Base-by-base conservation (phyloP, 2,329 filamentous ascomycete species). In the Zasmidium cellare region DNA sequence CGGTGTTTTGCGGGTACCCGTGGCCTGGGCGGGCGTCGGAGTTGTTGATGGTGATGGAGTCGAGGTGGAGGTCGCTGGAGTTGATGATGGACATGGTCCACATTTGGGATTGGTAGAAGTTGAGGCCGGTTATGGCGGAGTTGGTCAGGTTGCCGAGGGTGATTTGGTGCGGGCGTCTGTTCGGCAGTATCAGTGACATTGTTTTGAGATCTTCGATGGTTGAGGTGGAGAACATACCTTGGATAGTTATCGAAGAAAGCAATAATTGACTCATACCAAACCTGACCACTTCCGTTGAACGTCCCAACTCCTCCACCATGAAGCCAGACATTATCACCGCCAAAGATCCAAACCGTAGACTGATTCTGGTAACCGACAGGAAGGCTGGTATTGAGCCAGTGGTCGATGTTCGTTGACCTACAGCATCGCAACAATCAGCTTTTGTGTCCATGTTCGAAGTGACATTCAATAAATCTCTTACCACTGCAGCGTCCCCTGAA, bases 231-330 rank as follows among this genome's bases (percentile, higher is more conserved):
- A n/a, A 11, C 25, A 28, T 28, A 28, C 25, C 25, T 28, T 28
- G 25, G 25, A 28, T 28, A 28, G 25, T 28, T 28, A 11, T 28
- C 25, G 25, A 28, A 28, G 25, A 28, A 28, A 5, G 25, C 25
- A 28, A 28, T 28, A 11, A 28, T 28, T 5, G 25, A 28, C 11
- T 82, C 74, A 63, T 85, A 85, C 82, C 25, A 38, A 22, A 38
- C 75, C 63, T 85, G 80, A 2, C 84, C 84, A 65, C 86, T 86
- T 5, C 84, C 83, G 65, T 85, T 77, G 9, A 86, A 70, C 2
- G 79, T 83, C 3, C 84, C 84, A 25, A 71, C 70, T 11, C 79
- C 79, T 61, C 79, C 70, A 9, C 82, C 83, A 28, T 79, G 72
- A 59, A 81, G 76, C 6, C 71, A 66, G 18, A 86, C 72, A 41